A percentile compares a stretch with the other conserved stretches of the same genome.
Conservation (phyloP, 441 rosid genomes). For the Manihot esculenta region DNA sequence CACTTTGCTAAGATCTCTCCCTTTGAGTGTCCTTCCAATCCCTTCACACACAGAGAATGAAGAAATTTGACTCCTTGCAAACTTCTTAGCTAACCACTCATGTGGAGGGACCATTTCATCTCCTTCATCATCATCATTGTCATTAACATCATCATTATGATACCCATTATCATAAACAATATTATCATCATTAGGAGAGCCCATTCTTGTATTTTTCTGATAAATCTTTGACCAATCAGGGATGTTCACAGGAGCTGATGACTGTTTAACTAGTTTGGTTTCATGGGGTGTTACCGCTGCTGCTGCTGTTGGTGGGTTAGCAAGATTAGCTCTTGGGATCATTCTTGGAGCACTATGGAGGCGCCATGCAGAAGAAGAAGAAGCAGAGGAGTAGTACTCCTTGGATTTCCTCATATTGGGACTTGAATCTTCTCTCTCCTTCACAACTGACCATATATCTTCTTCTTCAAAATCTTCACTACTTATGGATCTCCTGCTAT, state of each 20-base stretch:
- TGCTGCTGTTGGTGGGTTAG: conserved; percentile 3
- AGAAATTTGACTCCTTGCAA: conserved; percentile 75
- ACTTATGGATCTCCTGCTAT: conserved; percentile 28
- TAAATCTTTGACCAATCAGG: conserved; percentile 88
- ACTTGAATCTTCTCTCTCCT: conserved; percentile 48
- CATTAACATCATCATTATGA: conserved; percentile 12
- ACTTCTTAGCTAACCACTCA: conserved; percentile 89
- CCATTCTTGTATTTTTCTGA: conserved; percentile 37
- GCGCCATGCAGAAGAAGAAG: conserved; percentile 44
- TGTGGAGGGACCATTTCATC: conserved; percentile 87
- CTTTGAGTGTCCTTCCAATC: conserved; percentile 91
- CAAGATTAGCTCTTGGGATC: conserved; percentile 31
- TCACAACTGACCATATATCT: conserved; percentile 61
- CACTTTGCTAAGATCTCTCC: conserved; percentile 92
- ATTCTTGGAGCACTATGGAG: conserved; percentile 44
- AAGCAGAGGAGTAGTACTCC: conserved; percentile 31
- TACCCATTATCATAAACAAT: conserved; percentile 12
- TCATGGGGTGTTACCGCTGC: conserved; percentile 25
- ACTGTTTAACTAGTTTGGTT: conserved; percentile 38
- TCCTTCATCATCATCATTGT: conserved; percentile 30
- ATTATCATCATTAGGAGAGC: conserved; percentile 24
- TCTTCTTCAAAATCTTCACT: conserved; percentile 77
- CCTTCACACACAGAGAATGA: conserved; percentile 94
- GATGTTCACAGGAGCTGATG: conserved; percentile 72
- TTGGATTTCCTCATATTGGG: conserved; percentile 36